Base-by-base conservation (phyloP, 148 eudicot species). In the Selenicereus undatus region DNA sequence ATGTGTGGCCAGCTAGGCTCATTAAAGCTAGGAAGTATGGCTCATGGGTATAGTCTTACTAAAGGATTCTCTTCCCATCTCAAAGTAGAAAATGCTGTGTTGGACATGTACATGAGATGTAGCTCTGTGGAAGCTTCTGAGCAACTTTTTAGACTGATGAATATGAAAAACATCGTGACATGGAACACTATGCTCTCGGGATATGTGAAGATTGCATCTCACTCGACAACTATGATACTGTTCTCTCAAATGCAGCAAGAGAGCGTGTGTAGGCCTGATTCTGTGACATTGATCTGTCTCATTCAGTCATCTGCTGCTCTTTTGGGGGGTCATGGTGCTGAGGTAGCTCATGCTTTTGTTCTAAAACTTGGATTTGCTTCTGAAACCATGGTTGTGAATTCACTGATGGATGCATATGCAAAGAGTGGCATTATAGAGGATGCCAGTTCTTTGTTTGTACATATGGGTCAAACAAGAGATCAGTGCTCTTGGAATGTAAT, bases 141-240 rank as follows among this genome's bases (percentile, higher is more conserved):
- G 51, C 32, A 36, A 29, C 56, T 83, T 72, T 83, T 85, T 68
- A 60, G 45, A 50, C 70, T 56, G 18, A 83, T 85, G 83, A 75
- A 74, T 75, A 36, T 81, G 21, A 86, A 84, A 73, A 84, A 80
- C 77, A 80, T 72, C 0, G 83, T 88, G 74, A 82, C 88, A 27
- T 88, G 90, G 90, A 88, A 86, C 78, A 83, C 76, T 60, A 86
- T 88, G 85, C 60, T 86, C n/a, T 80, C 81, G 32, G 88, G 86
- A n/a, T 81, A 82, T 71, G 74, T 73, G 42, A 77, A 84, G 80
- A 50, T 17, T 27, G 86, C 73, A 22, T 66, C 68, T 48, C 72
- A 56, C 78, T 54, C 58, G 24, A 75, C 11, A n/a, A 42, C 82
- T 62, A 78, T 81, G 43, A 81, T 20, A 76, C 16, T 81, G 27